Conservation (phyloP, 164 flowering plant species). For the Umbellularia californica region DNA sequence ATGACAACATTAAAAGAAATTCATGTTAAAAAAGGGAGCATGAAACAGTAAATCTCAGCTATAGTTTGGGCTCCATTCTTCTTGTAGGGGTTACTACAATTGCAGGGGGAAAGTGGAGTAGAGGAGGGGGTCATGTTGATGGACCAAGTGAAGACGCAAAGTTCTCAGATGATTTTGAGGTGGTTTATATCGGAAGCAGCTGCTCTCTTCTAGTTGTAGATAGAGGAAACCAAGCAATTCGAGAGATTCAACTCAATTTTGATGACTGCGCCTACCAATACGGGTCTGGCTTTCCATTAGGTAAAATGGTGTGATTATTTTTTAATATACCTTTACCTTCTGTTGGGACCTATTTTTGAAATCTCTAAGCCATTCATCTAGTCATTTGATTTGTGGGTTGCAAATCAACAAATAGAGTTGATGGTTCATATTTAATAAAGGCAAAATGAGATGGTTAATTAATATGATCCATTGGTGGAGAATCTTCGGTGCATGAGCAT, state of each 20-base stretch:
- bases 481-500: background rate
- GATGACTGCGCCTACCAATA: conserved; percentile 92
- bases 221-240: conserved; percentile 81
- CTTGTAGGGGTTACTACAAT: conserved; percentile 84
- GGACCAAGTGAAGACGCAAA: conserved; percentile 95
- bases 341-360: background rate
- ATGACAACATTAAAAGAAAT: background rate
- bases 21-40: background rate
- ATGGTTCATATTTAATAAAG: background rate
- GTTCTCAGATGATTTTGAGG: conserved; percentile 89
- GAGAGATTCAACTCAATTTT: conserved; percentile 89
- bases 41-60: background rate
- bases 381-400: background rate
- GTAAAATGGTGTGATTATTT: conserved; percentile 29
- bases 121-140: conserved; percentile 77
- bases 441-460: background rate
- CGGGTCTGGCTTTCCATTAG: conserved; percentile 76
- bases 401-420: background rate
- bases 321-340: background rate
- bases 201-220: conserved; percentile 90
- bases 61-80: background rate
- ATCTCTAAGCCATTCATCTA: background rate
- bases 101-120: conserved; percentile 83
- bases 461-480: background rate
- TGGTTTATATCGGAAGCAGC: conserved; percentile 89